These are phyloP conservation scores for Chaetomium cochliodes DNA, from an alignment of 495 filamentous ascomycete species.

Conservation along the genomic window DNA sequence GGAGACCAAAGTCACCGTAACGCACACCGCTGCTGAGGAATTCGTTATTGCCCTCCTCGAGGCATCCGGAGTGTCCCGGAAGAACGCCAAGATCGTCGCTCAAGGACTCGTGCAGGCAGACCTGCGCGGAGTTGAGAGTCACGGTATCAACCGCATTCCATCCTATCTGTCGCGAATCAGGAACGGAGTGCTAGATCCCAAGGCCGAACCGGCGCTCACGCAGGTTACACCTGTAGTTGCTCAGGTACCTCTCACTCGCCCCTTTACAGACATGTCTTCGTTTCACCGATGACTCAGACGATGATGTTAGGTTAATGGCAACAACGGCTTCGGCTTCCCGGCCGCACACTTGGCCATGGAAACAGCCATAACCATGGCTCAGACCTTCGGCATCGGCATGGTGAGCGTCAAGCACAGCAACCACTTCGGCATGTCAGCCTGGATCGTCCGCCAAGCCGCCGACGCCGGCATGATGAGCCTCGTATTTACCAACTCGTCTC, in stretches of 20 bases:
- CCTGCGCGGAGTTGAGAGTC: constrained; percentile 74
- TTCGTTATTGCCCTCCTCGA: constrained; percentile 46
- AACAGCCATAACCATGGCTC: constrained; percentile 62
- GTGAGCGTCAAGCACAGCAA: constrained; percentile 71
- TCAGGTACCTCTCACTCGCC: constrained; percentile 22
- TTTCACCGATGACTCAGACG: background rate
- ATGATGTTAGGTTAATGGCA: constrained; percentile 53
- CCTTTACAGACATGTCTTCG: background rate
- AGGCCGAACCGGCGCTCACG: constrained; percentile 53
- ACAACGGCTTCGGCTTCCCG: constrained; percentile 74
- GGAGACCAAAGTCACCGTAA: constrained; percentile 14
- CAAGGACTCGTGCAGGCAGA: constrained; percentile 67
- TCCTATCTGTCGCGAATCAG: constrained; percentile 71
- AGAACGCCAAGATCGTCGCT: constrained; percentile 60
- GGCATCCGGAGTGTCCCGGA: constrained; percentile 56
- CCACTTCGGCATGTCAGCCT: constrained; percentile 79
- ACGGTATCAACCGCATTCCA: constrained; percentile 73
- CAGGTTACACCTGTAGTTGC: constrained; percentile 67
- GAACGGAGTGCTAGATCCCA: constrained; percentile 59
- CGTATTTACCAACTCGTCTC: constrained; percentile 77
- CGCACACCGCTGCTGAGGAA: constrained; percentile 22
- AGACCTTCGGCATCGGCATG: constrained; percentile 67
- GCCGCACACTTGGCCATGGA: constrained; percentile 63
- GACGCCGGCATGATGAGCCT: constrained; percentile 71
- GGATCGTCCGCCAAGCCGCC: constrained; percentile 72